Evolutionary conservation across 192 early-diverging fungal genomes (phyloP), one percentile per base, ranked within the genome.

Genomic region (Coemansia sp.): DNA sequence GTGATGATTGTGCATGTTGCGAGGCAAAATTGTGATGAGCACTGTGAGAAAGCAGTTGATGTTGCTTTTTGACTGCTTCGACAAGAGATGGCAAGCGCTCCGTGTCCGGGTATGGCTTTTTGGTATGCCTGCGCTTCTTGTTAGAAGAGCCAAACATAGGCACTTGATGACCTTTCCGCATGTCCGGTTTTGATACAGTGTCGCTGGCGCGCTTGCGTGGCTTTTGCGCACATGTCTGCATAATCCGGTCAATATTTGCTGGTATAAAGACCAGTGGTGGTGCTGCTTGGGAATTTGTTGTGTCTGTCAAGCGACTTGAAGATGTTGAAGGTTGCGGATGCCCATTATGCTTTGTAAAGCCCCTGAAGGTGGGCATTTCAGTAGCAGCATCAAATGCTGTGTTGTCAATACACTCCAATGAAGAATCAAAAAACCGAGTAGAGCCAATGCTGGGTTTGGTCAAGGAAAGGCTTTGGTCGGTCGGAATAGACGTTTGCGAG

Each of bases 201-300:
- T 43, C 17, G 22, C 13, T 27, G n/a, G 24, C 22, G 27, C 41
- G 50, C 18, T 46, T 42, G 12, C 60, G 60, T 17, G 60, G 47
- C 60, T 61, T 61, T 21, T 44, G 34, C 10, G 23, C 17, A 45
- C 54, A 61, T 2, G 50, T 53, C 27, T 51, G 51, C 51, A 45
- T 61, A 24, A 61, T 61, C 13, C 52, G 51, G 51, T 61, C 51
- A 37, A 61, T 61, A 61, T 61, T 54, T 45, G 39, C 60, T 12
- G 60, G 60, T 22, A 61, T 53, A 40, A 61, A 61, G 24, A 61
- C 60, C 19, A 61, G 41, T 11, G 37, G 37, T 9, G 49, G 60
- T 18, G 25, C 13, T 4, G 49, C 19, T 44, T 41, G 37, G 13
- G 45, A 21, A 37, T 19, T 15, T 22, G 25, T 19, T n/a, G 34